Evolutionary conservation across 1,139 yeast genomes (phyloP), one percentile per base, ranked within the genome.

Genomic region (Zygoascus sp.): DNA sequence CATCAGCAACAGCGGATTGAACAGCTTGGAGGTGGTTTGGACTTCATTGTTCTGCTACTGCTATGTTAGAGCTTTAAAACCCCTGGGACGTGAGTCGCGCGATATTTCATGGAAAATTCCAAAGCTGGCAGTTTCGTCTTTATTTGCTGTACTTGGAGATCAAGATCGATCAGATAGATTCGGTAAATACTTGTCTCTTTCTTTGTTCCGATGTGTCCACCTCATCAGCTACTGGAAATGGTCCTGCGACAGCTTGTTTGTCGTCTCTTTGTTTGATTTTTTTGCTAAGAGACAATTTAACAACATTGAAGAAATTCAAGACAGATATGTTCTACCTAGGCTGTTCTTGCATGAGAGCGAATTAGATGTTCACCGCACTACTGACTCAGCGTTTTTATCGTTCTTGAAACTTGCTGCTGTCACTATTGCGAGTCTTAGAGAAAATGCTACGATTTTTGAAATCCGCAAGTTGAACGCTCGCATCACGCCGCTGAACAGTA

Each of bases 401-500:
- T 55, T 54, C 22, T 37, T 55, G 38, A 52, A 53, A 35, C 23
- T 50, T 17, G 36, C 50, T 16, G 53, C 51, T 1, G 25, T 36
- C 9, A 48, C 53, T 6, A 42, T 53, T n/a, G 21, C 23, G 16
- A 23, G 21, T 16, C 35, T 51, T 28, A 40, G 28, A 16, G 35
- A 39, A 25, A 27, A 28, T 10, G 30, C 32, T 15, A 22, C 38
- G 11, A 32, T 32, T 6, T 16, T 32, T 5, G 36, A 32, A 28
- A 42, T 54, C 16, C 28, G 42, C 20, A 45, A 46, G 38, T 38
- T 54, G 15, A 46, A 47, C 20, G 56, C 53, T 10, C 49, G 48
- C 28, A 45, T 56, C 10, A 44, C 51, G 4, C 56, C 58, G 9
- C 38, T 55, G 16, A 52, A 49, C 23, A 45, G 50, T 3, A 44